phyloP scores from a whole-genome alignment of 108 stramenopile genomes.

The Pseudonitzschia delicatissima region DNA sequence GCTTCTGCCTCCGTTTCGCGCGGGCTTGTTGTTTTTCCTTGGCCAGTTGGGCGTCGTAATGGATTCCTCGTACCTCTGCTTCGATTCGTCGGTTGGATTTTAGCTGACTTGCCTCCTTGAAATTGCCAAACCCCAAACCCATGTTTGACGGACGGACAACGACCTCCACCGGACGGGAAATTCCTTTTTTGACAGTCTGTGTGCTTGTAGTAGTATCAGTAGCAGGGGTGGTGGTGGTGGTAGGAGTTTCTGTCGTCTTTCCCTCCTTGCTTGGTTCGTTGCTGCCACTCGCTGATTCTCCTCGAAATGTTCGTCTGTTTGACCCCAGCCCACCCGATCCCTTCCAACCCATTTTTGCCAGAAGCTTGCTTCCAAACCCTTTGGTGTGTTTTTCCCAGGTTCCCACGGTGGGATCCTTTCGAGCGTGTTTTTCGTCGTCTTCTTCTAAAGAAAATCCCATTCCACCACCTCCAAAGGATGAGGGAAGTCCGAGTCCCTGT shows the following conservation, averaged over 20 bases:
- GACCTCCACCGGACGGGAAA: constrained; percentile 89
- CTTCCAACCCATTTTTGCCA: constrained; percentile 89
- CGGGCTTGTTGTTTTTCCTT: not conserved
- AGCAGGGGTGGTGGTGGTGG: not conserved
- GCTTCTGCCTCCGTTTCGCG: not conserved
- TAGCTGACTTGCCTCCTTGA: constrained; percentile 77
- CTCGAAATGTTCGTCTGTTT: constrained; percentile 27
- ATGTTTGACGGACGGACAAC: constrained; percentile 84
- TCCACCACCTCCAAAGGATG: constrained; percentile 10
- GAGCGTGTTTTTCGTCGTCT: not conserved
- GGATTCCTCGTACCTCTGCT: constrained; percentile 72
- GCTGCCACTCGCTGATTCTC: too few relatives aligned
- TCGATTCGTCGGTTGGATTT: constrained; percentile 76
- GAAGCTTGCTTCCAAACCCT: constrained; percentile 90
- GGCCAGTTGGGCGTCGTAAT: constrained; percentile 18
- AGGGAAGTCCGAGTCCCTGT: constrained; percentile 10
- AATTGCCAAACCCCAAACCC: constrained; percentile 87
- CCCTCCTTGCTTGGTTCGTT: constrained; percentile 24
- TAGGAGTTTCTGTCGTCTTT: not conserved
- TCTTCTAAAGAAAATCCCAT: not conserved
- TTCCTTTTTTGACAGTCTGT: constrained; percentile 37
- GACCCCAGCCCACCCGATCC: constrained; percentile 85
- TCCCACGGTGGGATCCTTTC: constrained; percentile 52
- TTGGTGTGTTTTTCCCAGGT: constrained; percentile 96
- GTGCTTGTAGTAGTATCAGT: not conserved